These are phyloP conservation scores for Echites panduratus DNA, from an alignment of 257 asterid species.

Conservation along the genomic window DNA sequence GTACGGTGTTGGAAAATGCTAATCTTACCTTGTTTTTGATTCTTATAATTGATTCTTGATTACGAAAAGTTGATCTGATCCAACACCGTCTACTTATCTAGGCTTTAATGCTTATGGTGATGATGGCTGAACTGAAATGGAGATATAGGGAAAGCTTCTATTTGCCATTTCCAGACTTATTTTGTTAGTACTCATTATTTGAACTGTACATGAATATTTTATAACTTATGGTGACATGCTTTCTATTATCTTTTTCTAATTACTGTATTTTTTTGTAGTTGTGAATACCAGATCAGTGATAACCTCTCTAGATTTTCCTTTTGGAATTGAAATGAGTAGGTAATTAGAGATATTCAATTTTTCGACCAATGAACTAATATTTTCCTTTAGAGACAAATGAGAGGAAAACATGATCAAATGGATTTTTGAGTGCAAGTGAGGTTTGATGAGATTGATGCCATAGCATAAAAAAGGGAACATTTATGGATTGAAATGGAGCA, in stretches of 20 bases:
- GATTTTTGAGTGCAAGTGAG: too few relatives aligned
- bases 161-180: background rate
- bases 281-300: too few relatives aligned
- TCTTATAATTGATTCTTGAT: conserved; percentile 10
- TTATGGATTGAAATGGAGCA: conserved; percentile 76
- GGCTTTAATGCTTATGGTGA: background rate
- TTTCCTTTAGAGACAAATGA: too few relatives aligned
- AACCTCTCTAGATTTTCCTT: background rate
- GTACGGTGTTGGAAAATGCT: conserved; percentile 16
- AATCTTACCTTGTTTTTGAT: conserved; percentile 7
- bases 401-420: too few relatives aligned
- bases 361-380: too few relatives aligned
- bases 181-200: background rate
- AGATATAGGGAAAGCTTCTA: background rate
- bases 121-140: background rate
- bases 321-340: too few relatives aligned
- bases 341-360: too few relatives aligned
- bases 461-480: conserved; percentile 84
- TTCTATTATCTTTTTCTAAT: too few relatives aligned
- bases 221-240: background rate
- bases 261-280: too few relatives aligned
- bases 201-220: background rate
- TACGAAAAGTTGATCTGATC: conserved; percentile 9
- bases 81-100: background rate
- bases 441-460: conserved; percentile 92